Conservation (phyloP, 192 early-diverging fungal species). For the Backusella parvicylindrica region DNA sequence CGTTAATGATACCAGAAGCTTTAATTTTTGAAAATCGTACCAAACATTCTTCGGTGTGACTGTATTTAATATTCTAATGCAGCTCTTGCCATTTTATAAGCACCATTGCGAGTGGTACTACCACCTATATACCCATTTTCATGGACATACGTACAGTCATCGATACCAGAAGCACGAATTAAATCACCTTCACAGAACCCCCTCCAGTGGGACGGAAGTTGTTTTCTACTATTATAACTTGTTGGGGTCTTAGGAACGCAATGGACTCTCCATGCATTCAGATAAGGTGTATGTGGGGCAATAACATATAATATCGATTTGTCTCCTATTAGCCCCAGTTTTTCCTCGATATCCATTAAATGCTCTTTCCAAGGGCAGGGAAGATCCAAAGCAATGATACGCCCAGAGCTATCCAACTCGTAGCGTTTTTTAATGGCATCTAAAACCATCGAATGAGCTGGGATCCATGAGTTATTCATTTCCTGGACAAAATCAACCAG, state of each 20-base stretch:
- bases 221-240: constrained; percentile 59
- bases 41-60: no score
- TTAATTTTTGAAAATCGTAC: no score
- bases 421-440: constrained; percentile 53
- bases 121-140: constrained; percentile 52
- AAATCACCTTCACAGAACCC: constrained; percentile 81
- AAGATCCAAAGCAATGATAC: constrained; percentile 73
- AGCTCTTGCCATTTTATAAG: constrained; percentile 60
- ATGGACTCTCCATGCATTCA: constrained; percentile 70
- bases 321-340: constrained; percentile 42
- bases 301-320: constrained; percentile 68
- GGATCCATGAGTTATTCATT: constrained; percentile 82
- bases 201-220: constrained; percentile 38
- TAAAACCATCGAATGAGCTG: constrained; percentile 80
- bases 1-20: no score
- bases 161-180: constrained; percentile 66
- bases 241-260: constrained; percentile 70
- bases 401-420: constrained; percentile 65
- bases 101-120: constrained; percentile 69
- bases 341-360: constrained; percentile 63
- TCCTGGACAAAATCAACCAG: no score
- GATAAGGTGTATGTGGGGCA: constrained; percentile 61
- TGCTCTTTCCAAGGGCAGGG: constrained; percentile 96
- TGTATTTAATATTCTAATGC: constrained; percentile 41
- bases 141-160: constrained; percentile 84